Base-by-base conservation (phyloP, 768 basidiomycete species). In the Pulveroboletus sp. region DNA sequence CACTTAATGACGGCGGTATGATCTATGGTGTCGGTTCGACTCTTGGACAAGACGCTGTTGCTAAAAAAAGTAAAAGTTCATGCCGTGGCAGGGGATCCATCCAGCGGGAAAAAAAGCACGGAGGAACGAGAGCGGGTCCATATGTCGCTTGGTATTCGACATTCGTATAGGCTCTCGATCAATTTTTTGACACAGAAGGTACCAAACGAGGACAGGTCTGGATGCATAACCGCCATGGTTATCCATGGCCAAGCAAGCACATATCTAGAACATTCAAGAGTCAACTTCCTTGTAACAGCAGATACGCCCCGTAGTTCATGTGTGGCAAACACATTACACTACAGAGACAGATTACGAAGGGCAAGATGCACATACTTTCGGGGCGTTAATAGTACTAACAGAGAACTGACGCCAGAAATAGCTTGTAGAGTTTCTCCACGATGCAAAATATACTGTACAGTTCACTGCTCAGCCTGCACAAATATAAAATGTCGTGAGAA, bases 351-450 rank as follows among this genome's bases (percentile, higher is more conserved):
- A 13, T 61, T 61, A 45, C 55, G 54, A 17, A 66, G 65, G 2
- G 70, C 71, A 37, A 67, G 56, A 50, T 31, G 70, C 64, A 35
- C 69, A 69, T 33, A 69, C 68, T 46, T 69, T 69, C 23, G 73
- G 59, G 40, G 69, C 69, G 16, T 70, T 71, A n/a, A 63, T 58
- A 52, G 70, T 59, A 43, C 57, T 55, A n/a, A 58, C 49, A 9
- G 65, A 65, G 21, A 71, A 49, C 57, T 50, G 29, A 71, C 58
- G 1, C 59, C 66, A 5, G 68, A 25, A 13, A 36, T 49, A 24
- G 67, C 50, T 34, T 50, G 56, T 70, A 68, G 35, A 72, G 58
- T 27, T 69, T 65, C 27, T 58, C 43, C 13, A 64, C 62, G 48
- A 72, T 72, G 6, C 14, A 69, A 69, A 36, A 71, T 61, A 59